Evolutionary conservation across 2,329 filamentous ascomycete species (phyloP).

Genomic region (Aciculosporium take): DNA sequence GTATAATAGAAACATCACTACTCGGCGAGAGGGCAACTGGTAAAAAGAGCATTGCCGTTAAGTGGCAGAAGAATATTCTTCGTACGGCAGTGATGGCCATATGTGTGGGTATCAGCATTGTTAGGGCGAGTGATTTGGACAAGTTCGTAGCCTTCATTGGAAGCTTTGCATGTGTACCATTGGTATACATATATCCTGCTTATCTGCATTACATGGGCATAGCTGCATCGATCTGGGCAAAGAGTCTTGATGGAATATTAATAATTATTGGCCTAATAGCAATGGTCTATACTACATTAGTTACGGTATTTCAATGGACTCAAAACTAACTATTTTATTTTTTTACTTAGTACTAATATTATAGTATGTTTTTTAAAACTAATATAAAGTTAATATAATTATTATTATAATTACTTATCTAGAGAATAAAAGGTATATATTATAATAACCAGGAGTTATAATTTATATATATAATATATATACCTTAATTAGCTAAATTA

Average conservation of each 20-base stretch:
- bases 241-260: constrained; percentile 44
- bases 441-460: too few relatives aligned
- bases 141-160: constrained; percentile 64
- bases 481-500: too few relatives aligned
- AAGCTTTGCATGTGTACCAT: constrained; percentile 57
- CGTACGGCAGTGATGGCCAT: constrained; percentile 40
- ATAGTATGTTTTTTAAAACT: too few relatives aligned
- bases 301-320: constrained; percentile 35
- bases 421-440: too few relatives aligned
- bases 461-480: too few relatives aligned
- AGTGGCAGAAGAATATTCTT: constrained; percentile 65
- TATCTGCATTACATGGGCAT: constrained; percentile 55
- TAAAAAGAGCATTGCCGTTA: constrained; percentile 48
- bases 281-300: constrained; percentile 57
- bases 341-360: too few relatives aligned
- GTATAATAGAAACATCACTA: constrained; percentile 54
- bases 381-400: too few relatives aligned
- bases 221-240: constrained; percentile 40
- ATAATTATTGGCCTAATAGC: constrained; percentile 49
- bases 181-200: constrained; percentile 66
- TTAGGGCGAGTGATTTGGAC: constrained; percentile 55
- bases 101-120: constrained; percentile 46
- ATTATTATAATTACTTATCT: too few relatives aligned
- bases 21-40: constrained; percentile 53
- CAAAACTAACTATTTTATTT: too few relatives aligned